A percentile compares a stretch with the other conserved stretches of the same genome.
These are phyloP conservation scores for Saccharomyces hybrid DNA, from an alignment of 1,139 yeast species.

Conservation along the genomic window DNA sequence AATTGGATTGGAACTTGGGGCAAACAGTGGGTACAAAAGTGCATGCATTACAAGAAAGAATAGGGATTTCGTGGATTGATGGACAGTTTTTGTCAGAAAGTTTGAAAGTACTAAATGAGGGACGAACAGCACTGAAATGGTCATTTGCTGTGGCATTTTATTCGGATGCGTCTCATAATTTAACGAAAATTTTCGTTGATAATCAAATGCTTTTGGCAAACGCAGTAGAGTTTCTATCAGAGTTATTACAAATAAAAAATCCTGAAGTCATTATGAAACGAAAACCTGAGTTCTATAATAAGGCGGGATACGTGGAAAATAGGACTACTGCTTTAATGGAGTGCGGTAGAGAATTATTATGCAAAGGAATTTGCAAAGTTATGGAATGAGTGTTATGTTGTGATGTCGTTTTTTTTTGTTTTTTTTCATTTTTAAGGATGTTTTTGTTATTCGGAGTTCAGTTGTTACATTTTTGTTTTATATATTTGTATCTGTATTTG, in stretches of 20 bases:
- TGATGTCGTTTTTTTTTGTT: neutral
- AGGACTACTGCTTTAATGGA: conserved; percentile 46
- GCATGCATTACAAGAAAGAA: conserved; percentile 53
- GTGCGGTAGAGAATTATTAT: conserved; percentile 41
- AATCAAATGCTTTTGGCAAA: conserved; percentile 64
- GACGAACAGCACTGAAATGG: conserved; percentile 82
- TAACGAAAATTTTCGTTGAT: conserved; percentile 58
- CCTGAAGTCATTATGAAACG: conserved; percentile 43
- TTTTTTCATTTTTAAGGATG: neutral
- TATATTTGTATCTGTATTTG: conserved; percentile 6
- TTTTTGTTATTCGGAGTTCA: conserved; percentile 7
- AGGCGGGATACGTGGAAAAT: conserved; percentile 40
- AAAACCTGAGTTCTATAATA: conserved; percentile 45
- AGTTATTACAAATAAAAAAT: conserved; percentile 55
- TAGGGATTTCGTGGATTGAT: conserved; percentile 79
- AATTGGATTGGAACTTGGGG: conserved; percentile 61
- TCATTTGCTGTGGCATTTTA: conserved; percentile 78
- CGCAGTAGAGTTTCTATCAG: conserved; percentile 75
- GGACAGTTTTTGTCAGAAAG: conserved; percentile 77
- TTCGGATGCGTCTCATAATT: conserved; percentile 41
- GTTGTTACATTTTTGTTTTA: conserved; percentile 1
- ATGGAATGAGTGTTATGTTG: conserved; percentile 3
- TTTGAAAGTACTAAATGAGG: conserved; percentile 53
- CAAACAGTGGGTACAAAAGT: conserved; percentile 57
- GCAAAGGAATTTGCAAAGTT: conserved; percentile 31